Base-by-base conservation (phyloP, 2,329 filamentous ascomycete species). In the Pseudogymnoascus sp. region DNA sequence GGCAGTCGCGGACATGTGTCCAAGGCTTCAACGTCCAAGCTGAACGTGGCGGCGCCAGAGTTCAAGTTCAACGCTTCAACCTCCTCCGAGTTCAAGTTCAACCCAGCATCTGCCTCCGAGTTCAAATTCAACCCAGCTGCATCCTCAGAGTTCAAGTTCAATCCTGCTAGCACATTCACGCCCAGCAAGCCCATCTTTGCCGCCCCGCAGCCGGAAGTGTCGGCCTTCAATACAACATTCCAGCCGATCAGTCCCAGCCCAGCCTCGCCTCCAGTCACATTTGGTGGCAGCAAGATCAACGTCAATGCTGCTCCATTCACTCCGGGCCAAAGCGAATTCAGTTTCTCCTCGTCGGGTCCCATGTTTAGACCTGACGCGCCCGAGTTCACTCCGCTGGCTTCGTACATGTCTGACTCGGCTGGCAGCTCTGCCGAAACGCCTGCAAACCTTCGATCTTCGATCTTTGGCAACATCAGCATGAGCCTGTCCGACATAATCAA, bases 41-140 rank as follows among this genome's bases (percentile, higher is more conserved):
- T 97, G 69, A 97, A 97, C 70, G 92, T 95, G 31, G 85, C 88
- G 66, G 93, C 93, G 0, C 89, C 92, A 56, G 91, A 94, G 71
- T 97, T 97, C 79, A 91, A 88, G 69, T 93, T 93, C 75, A 82
- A 88, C 63, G 73, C 65, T 42, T 64, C 66, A 44, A 73, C 63
- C n/a, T 65, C 65, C 63, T 70, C 63, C 12, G 65, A 60, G 37
- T 60, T 60, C 33, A 60, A 60, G 35, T 56, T 56, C 50, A 56
- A 56, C 28, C 50, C 50, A 3, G 73, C 76, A 3, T 90, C 88
- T 69, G 79, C 86, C 2, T 92, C 85, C 0, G 75, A 87, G 47
- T 91, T 91, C 1, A 92, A 87, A 68, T 91, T 91, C 1, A 92
- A 87, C 68, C 92, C 95, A 31, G 85, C 88, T 66, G 93, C 93